Conservation (phyloP, 1,284 basidiomycete species). For the Singerocomus inundabilis region DNA sequence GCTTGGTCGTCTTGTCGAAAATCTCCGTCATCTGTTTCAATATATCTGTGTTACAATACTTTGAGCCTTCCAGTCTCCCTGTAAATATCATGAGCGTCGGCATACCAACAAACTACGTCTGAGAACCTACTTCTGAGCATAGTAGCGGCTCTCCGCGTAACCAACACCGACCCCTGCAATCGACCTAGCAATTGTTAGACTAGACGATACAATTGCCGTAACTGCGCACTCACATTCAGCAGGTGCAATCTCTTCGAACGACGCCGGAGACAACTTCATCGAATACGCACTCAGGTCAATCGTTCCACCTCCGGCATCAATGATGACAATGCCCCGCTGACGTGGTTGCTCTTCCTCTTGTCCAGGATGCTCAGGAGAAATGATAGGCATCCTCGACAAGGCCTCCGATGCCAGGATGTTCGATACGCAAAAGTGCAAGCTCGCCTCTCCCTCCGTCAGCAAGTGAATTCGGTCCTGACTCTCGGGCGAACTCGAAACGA, state of each 20-base stretch:
- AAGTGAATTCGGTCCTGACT: constrained; percentile 40
- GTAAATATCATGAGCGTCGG: constrained; percentile 16
- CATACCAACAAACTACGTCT: background rate
- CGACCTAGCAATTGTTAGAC: constrained; percentile 26
- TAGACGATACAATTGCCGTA: background rate
- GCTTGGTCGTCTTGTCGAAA: constrained; percentile 54
- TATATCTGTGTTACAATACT: constrained; percentile 35
- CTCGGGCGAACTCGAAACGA: constrained; percentile 29
- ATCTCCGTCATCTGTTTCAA: constrained; percentile 42
- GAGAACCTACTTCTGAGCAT: constrained; percentile 35
- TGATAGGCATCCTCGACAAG: constrained; percentile 30
- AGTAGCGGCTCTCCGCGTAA: constrained; percentile 41
- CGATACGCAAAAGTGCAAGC: constrained; percentile 45
- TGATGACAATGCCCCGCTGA: constrained; percentile 43
- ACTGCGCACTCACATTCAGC: constrained; percentile 39
- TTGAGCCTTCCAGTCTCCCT: constrained; percentile 34
- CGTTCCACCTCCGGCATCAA: constrained; percentile 60
- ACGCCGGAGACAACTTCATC: constrained; percentile 30
- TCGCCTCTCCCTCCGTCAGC: constrained; percentile 52
- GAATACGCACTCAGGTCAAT: constrained; percentile 53
- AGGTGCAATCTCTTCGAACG: constrained; percentile 41
- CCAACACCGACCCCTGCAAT: constrained; percentile 40
- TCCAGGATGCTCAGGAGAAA: constrained; percentile 14
- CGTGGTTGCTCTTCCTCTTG: constrained; percentile 29
- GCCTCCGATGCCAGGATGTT: constrained; percentile 36